Conservation (phyloP, 1,284 basidiomycete genomes). For the Peniophora sp. region DNA sequence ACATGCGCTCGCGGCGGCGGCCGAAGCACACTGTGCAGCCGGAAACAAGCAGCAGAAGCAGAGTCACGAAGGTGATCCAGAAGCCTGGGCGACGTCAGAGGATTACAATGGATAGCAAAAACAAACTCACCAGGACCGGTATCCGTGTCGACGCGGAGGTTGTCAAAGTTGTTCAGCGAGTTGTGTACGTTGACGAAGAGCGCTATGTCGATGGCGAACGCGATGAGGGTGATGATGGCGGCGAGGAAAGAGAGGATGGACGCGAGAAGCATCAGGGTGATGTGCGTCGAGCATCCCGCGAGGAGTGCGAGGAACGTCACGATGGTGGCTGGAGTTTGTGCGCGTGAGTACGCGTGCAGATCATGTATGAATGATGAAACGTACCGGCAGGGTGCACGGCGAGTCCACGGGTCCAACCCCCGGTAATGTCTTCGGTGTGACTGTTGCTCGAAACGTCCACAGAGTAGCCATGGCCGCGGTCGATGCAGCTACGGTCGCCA, state of each 20-base stretch:
- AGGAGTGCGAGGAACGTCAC: slow-evolving; percentile 56
- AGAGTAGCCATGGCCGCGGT: slow-evolving; percentile 45
- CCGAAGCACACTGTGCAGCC: slow-evolving; percentile 66
- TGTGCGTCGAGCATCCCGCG: slow-evolving; percentile 54
- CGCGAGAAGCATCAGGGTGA: slow-evolving; percentile 49
- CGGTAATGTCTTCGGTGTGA: slow-evolving; percentile 32
- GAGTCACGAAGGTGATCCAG: slow-evolving; percentile 66
- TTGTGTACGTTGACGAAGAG: slow-evolving; percentile 55
- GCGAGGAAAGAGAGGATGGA: slow-evolving; percentile 61
- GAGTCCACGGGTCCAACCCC: slow-evolving; percentile 66
- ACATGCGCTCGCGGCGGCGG: slow-evolving; percentile 43
- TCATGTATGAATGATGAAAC: slow-evolving; percentile 14
- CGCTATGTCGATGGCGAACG: slow-evolving; percentile 70
- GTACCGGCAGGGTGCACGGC: slow-evolving; percentile 67
- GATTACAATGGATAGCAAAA: slow-evolving; percentile 1
- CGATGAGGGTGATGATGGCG: slow-evolving; percentile 54
- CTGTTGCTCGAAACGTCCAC: slow-evolving; percentile 30
- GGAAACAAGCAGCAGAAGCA: slow-evolving; percentile 55
- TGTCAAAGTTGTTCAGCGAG: slow-evolving; percentile 39
- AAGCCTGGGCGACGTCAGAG: slow-evolving; percentile 38
- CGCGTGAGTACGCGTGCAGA: not conserved
- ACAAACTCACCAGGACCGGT: slow-evolving; percentile 49
- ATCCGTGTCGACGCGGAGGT: slow-evolving; percentile 34
- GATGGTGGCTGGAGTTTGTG: slow-evolving; percentile 39
- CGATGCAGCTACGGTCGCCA: slow-evolving; percentile 38